Percentiles rank a stretch among this genome's conserved stretches.
These are phyloP conservation scores for Mrakia gelida DNA, from an alignment of 768 basidiomycete genomes.

Conservation along the genomic window DNA sequence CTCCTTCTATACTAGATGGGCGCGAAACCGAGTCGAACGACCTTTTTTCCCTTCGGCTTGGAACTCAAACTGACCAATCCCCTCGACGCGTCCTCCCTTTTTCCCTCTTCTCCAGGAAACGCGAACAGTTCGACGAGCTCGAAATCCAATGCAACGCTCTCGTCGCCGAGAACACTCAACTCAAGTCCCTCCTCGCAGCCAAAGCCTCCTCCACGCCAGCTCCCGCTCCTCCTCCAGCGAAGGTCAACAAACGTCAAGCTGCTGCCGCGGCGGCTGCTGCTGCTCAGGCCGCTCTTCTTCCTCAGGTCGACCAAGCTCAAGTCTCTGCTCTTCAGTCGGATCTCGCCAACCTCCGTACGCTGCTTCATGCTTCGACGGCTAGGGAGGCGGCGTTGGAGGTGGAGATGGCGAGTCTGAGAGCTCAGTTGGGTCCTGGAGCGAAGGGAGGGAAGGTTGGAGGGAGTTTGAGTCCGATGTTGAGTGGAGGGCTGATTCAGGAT, in stretches of 20 bases:
- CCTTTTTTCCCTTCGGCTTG: too few relatives aligned
- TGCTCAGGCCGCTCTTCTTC: neutral
- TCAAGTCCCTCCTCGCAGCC: conserved; percentile 11
- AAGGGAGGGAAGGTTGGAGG: neutral
- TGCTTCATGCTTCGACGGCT: conserved; percentile 24
- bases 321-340: conserved; percentile 21
- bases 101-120: conserved; percentile 50
- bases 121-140: conserved; percentile 87
- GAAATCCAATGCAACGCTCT: conserved; percentile 60
- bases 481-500: neutral
- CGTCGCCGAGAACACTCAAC: conserved; percentile 19
- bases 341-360: conserved; percentile 15
- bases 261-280: neutral
- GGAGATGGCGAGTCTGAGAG: conserved; percentile 24
- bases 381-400: conserved; percentile 29
- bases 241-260: neutral
- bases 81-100: neutral
- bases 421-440: conserved; percentile 7
- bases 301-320: neutral
- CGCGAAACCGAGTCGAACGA: too few relatives aligned
- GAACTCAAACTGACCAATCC: neutral
- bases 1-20: too few relatives aligned
- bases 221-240: neutral
- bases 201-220: neutral
- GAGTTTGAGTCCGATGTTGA: conserved; percentile 21